Percentiles rank a stretch among this genome's conserved stretches.
These are phyloP conservation scores for Sambucus nigra DNA, from an alignment of 129 eudicot genomes.

Conservation along the genomic window DNA sequence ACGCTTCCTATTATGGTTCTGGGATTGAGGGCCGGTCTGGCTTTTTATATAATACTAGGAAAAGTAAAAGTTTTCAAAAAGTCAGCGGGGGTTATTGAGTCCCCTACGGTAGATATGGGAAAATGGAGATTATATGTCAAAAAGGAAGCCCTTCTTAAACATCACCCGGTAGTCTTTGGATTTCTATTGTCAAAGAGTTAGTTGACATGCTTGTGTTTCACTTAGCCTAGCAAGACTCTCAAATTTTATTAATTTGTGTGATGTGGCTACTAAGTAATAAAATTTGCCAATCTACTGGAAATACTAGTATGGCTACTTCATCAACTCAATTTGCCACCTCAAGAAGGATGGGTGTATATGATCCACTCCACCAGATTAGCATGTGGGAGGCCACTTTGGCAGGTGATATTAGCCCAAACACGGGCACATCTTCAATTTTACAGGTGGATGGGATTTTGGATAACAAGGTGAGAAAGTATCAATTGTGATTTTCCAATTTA, in stretches of 20 bases:
- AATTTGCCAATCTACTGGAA: background rate
- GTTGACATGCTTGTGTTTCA: background rate
- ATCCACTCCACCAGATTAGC: slow-evolving; percentile 70
- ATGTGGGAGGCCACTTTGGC: slow-evolving; percentile 69
- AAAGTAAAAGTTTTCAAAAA: too few relatives aligned
- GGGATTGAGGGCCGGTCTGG: too few relatives aligned
- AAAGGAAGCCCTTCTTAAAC: background rate
- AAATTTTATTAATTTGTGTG: background rate
- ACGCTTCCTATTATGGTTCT: too few relatives aligned
- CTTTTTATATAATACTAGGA: too few relatives aligned
- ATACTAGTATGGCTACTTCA: slow-evolving; percentile 46
- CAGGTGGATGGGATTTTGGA: slow-evolving; percentile 33
- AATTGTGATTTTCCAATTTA: too few relatives aligned
- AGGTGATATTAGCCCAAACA: slow-evolving; percentile 34
- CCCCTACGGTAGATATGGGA: too few relatives aligned
- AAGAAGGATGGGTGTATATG: slow-evolving; percentile 74
- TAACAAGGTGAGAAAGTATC: slow-evolving; percentile 37
- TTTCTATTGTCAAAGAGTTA: too few relatives aligned
- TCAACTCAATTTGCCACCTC: slow-evolving; percentile 66
- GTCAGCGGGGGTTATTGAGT: too few relatives aligned
- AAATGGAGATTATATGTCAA: too few relatives aligned
- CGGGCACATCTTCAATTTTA: slow-evolving; percentile 26
- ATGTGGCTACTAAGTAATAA: background rate
- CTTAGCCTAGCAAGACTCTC: too few relatives aligned
- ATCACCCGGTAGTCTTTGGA: too few relatives aligned